These are phyloP conservation scores for Pelargonium australe DNA, from an alignment of 441 rosid species.

Conservation along the genomic window DNA sequence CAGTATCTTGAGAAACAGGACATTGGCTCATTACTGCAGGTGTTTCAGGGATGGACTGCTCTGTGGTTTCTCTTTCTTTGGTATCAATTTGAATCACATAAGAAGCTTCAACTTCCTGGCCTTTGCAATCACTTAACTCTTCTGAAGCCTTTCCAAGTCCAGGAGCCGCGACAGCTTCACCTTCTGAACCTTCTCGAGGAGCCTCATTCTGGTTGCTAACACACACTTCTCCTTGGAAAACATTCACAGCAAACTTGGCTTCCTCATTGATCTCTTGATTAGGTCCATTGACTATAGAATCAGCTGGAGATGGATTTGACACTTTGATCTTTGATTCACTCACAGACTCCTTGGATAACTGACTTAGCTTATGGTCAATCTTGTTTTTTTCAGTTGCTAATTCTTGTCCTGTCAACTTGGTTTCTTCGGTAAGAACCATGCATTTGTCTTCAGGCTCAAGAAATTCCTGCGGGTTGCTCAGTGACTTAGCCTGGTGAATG, in stretches of 20 bases:
- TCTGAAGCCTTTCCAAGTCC: slow-evolving; percentile 7
- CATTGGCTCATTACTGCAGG: slow-evolving; percentile 4
- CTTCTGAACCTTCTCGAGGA: slow-evolving; percentile 21
- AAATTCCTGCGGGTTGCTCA: no score
- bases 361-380: slow-evolving; percentile 11
- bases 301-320: slow-evolving; percentile 16
- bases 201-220: slow-evolving; percentile 19
- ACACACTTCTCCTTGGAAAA: slow-evolving; percentile 9
- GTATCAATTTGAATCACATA: background rate
- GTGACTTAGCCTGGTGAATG: no score
- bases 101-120: slow-evolving; percentile 18
- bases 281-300: slow-evolving; percentile 11
- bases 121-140: slow-evolving; percentile 18
- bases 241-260: slow-evolving; percentile 17
- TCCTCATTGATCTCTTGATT: slow-evolving; percentile 18
- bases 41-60: slow-evolving; percentile 12
- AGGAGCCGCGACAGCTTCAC: slow-evolving; percentile 12
- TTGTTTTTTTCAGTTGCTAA: slow-evolving; percentile 21
- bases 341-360: slow-evolving; percentile 11
- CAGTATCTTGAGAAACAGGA: slow-evolving; percentile 13
- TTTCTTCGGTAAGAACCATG: slow-evolving; percentile 15
- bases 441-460: slow-evolving; percentile 17
- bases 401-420: slow-evolving; percentile 14
- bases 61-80: slow-evolving; percentile 9
- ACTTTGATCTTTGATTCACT: slow-evolving; percentile 15